Conservation (phyloP, 768 basidiomycete genomes). For the Lanmaoa rubissima region DNA sequence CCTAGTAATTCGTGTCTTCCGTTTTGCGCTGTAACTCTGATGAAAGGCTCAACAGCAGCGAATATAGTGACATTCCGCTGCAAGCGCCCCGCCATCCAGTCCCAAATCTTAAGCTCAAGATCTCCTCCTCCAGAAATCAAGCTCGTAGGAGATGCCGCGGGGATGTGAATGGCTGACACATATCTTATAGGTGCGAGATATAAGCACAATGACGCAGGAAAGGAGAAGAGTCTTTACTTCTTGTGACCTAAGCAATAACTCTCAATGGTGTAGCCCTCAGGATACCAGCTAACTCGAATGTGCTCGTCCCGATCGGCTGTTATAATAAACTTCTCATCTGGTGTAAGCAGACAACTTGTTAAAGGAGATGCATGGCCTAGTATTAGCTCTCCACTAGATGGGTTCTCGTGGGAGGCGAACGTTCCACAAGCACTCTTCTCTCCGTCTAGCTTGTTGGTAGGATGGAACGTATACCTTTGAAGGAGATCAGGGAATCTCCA, state of each 20-base stretch:
- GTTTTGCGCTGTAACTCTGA: constrained; percentile 34
- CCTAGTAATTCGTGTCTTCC: constrained; percentile 31
- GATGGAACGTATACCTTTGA: constrained; percentile 61
- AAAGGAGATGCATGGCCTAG: constrained; percentile 89
- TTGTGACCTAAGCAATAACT: constrained; percentile 82
- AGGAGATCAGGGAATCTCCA: background rate
- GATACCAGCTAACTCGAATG: constrained; percentile 87
- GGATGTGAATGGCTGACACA: constrained; percentile 79
- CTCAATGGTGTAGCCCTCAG: constrained; percentile 82
- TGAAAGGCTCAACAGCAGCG: constrained; percentile 46
- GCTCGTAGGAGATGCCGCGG: constrained; percentile 38
- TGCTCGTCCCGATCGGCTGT: constrained; percentile 96
- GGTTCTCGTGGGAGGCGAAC: constrained; percentile 62
- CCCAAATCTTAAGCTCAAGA: constrained; percentile 69
- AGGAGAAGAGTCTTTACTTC: constrained; percentile 48
- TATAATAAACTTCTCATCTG: constrained; percentile 71
- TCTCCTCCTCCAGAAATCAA: constrained; percentile 93
- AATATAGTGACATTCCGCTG: constrained; percentile 52
- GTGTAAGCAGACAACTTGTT: constrained; percentile 66
- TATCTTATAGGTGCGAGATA: constrained; percentile 48
- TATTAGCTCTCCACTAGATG: constrained; percentile 65
- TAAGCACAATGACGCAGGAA: background rate
- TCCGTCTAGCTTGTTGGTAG: constrained; percentile 5
- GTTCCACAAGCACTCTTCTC: constrained; percentile 34
- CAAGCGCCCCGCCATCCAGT: constrained; percentile 66